phyloP scores from a whole-genome alignment of 2,329 filamentous ascomycete genomes.

The Fusarium sp. region DNA sequence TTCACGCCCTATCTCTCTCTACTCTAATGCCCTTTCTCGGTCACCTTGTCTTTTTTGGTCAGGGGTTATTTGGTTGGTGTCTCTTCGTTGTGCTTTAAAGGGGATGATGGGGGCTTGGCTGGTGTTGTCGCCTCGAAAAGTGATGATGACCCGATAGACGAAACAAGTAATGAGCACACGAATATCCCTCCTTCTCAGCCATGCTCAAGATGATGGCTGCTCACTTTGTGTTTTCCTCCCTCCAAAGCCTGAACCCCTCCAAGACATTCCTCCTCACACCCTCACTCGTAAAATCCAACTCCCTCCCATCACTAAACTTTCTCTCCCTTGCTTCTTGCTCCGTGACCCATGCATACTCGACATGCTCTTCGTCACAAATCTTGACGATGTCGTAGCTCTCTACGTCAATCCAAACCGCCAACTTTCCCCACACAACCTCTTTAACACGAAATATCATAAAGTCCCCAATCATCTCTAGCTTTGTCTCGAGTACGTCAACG shows the following conservation, averaged over 20 bases:
- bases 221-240: conserved; percentile 17
- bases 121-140: conserved; percentile 10
- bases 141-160: conserved; percentile 33
- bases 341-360: conserved; percentile 53
- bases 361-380: conserved; percentile 53
- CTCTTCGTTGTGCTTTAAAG: neutral
- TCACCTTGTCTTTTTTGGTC: neutral
- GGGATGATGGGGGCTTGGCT: neutral
- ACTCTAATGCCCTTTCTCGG: neutral
- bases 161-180: conserved; percentile 36
- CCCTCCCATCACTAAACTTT: conserved; percentile 41
- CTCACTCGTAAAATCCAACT: conserved; percentile 49
- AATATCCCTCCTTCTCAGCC: conserved; percentile 21
- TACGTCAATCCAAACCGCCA: conserved; percentile 47
- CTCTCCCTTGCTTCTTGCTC: conserved; percentile 49
- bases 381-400: conserved; percentile 40
- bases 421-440: conserved; percentile 46
- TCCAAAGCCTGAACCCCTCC: conserved; percentile 48
- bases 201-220: no score
- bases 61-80: conserved; percentile 16
- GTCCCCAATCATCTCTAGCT: conserved; percentile 38
- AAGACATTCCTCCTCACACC: conserved; percentile 48
- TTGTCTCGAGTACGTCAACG: conserved; percentile 24
- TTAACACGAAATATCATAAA: conserved; percentile 42
- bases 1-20: neutral